Base-by-base conservation (phyloP, 192 early-diverging fungal genomes). In the Gryganskiella cystojenkinii region DNA sequence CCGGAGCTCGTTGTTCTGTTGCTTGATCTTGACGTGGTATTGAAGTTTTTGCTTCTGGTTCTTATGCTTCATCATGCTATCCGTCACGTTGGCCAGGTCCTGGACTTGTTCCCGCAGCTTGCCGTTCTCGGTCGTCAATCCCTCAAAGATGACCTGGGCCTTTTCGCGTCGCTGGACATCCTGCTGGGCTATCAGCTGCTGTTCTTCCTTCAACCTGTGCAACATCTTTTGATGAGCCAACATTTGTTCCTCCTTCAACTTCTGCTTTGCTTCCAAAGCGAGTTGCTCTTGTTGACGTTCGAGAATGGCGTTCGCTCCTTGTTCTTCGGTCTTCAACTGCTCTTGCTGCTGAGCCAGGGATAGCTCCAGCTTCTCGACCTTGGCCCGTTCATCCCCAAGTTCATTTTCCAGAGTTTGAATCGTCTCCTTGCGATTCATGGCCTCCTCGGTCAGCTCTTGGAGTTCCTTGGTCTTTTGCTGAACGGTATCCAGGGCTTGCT, bases 11-110 rank as follows among this genome's bases (percentile, higher is more conserved):
- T 81, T 81, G 52, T 81, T 81, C 45, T 81, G 71, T 56, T 81
- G 80, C 34, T 81, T 81, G 52, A 81, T 81, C 67, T 81, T 81
- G 49, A 81, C 80, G 25, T 81, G 80, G 9, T 81, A 81, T 51
- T 81, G 80, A 0, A 81, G 71, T 54, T 81, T 81, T 31, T 81
- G 80, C 37, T 74, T 69, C 19, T 56, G 67, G 34, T 81, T 81
- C 64, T 81, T 71, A 40, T 81, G 80, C 58, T 72, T 73, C 72
- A 81, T 64, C 40, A 81, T 78, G 31, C 42, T 67, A 49, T 68
- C 74, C 25, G 68, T 78, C 27, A 78, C 74, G 55, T 64, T 47
- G 55, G 66, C 74, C 10, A 78, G 47, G 46, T 69, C 66, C 4
- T 66, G 74, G 3, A 78, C 74, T 44, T 78, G 74, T 55, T 78